Evolutionary conservation across 208 protist genomes (phyloP).

Genomic region (Trypanosoma theileri): DNA sequence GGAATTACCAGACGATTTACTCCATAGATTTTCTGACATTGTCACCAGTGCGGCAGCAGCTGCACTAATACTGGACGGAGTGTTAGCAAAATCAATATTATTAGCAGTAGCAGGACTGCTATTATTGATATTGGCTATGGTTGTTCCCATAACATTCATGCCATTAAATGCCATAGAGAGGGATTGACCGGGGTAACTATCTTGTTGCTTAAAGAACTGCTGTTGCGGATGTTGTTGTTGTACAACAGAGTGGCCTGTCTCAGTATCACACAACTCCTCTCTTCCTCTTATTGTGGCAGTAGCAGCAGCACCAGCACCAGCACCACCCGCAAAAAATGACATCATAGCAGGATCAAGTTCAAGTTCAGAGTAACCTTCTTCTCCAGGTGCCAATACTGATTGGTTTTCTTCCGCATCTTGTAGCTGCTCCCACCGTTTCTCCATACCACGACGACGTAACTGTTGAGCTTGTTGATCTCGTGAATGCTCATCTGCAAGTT

Average conservation of each 20-base stretch:
- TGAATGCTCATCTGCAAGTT: constrained; percentile 71
- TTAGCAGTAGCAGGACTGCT: background rate
- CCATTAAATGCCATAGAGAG: constrained; percentile 7
- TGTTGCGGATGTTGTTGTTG: background rate
- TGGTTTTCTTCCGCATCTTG: constrained; percentile 4
- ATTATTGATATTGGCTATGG: background rate
- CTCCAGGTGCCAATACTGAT: constrained; percentile 25
- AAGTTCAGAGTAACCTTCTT: background rate
- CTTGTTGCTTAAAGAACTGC: background rate
- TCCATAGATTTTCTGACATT: constrained; percentile 37
- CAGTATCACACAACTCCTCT: background rate
- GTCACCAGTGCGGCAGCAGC: constrained; percentile 23
- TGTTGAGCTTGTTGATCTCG: constrained; percentile 69
- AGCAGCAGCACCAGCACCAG: background rate
- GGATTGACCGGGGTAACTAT: background rate
- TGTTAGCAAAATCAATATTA: background rate
- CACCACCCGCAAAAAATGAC: background rate
- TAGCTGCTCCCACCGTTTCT: constrained; percentile 35
- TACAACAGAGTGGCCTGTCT: background rate
- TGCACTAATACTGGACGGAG: background rate
- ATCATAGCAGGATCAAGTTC: background rate
- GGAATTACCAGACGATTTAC: background rate
- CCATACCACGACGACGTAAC: constrained; percentile 49
- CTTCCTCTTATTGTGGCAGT: background rate
- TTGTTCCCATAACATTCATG: background rate